Conservation (phyloP, 768 basidiomycete species). For the Calocybe gangraenosa region DNA sequence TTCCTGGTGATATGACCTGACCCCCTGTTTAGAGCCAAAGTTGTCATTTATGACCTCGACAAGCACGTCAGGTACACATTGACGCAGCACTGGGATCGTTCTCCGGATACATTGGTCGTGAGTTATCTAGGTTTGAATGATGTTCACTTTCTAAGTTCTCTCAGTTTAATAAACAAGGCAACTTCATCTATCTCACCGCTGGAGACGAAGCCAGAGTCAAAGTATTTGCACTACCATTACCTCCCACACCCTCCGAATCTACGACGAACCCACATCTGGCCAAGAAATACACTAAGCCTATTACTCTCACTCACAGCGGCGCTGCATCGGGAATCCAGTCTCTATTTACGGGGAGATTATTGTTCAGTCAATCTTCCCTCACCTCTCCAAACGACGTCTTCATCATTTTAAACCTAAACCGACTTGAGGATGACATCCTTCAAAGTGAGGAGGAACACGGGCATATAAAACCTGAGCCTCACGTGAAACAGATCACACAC, state of each 20-base stretch:
- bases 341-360: constrained; percentile 53
- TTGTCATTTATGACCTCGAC: constrained; percentile 74
- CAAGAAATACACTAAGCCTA: constrained; percentile 46
- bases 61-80: constrained; percentile 66
- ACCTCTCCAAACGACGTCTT: constrained; percentile 79
- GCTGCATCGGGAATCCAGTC: constrained; percentile 60
- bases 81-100: constrained; percentile 85
- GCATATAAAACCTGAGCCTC: constrained; percentile 23
- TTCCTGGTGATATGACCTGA: not conserved
- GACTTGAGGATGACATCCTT: constrained; percentile 37
- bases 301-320: constrained; percentile 54
- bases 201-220: constrained; percentile 79
- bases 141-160: constrained; percentile 3
- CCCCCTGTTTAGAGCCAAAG: constrained; percentile 54
- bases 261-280: constrained; percentile 48
- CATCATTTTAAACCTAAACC: constrained; percentile 47
- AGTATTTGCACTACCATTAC: constrained; percentile 65
- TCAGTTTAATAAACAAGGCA: constrained; percentile 73
- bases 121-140: constrained; percentile 19
- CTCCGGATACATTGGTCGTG: constrained; percentile 59
- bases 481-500: constrained; percentile 56
- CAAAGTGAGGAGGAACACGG: constrained; percentile 21
- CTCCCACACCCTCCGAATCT: constrained; percentile 53
- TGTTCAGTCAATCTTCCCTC: constrained; percentile 73
- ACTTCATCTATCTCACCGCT: constrained; percentile 66